phyloP scores from a whole-genome alignment of 768 basidiomycete genomes.

The Xanthoconium purpureum region DNA sequence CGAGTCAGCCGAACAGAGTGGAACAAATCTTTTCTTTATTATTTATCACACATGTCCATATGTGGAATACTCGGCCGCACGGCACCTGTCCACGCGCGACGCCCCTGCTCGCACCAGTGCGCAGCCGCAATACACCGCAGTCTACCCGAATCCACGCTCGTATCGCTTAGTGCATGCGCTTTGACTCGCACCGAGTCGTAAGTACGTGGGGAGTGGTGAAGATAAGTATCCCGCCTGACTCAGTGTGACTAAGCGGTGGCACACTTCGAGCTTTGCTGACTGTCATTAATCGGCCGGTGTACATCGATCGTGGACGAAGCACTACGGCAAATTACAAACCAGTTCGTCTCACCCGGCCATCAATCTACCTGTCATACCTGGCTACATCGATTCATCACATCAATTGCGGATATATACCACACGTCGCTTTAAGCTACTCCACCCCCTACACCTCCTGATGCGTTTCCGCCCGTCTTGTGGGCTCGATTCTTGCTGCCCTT shows the following conservation, averaged over 20 bases:
- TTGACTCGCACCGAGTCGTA: background rate
- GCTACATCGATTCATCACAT: background rate
- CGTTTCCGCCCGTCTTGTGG: conserved; percentile 17
- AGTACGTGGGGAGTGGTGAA: too few relatives aligned
- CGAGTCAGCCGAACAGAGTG: conserved; percentile 21
- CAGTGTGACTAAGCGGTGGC: conserved; percentile 15
- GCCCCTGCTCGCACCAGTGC: background rate
- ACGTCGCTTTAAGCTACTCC: conserved; percentile 1
- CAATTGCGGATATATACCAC: conserved; percentile 7
- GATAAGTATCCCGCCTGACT: conserved; percentile 1
- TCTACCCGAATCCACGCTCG: background rate
- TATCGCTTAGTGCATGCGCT: background rate
- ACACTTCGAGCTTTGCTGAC: conserved; percentile 5
- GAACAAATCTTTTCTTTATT: background rate
- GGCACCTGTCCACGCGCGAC: background rate
- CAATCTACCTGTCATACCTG: background rate
- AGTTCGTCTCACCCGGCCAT: conserved; percentile 6
- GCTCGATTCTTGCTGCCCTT: conserved; percentile 65
- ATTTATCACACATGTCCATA: background rate
- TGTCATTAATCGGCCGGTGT: background rate
- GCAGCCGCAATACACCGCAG: background rate
- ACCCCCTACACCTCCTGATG: conserved; percentile 2
- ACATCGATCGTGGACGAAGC: background rate
- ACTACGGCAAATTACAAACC: conserved; percentile 5
- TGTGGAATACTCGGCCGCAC: background rate